A percentile compares a stretch with the other conserved stretches of the same genome.
These are phyloP conservation scores for Saccharomycopsis amapae DNA, from an alignment of 805 yeast genomes.

Conservation along the genomic window DNA sequence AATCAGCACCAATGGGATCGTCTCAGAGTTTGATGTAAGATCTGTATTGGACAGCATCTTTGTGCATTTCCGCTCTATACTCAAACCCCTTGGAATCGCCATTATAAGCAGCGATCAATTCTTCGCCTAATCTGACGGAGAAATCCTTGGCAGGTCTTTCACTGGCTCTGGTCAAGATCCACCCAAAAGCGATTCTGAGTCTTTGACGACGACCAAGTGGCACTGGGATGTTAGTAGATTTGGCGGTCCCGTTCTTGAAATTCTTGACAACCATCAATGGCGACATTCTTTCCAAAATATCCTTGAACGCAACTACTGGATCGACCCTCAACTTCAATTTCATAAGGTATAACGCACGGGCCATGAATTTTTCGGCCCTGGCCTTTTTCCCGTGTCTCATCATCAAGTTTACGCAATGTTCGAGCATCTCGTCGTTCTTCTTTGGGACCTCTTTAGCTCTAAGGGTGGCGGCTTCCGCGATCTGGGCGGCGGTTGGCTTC, in stretches of 20 bases:
- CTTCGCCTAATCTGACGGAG: constrained; percentile 87
- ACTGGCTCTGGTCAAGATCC: constrained; percentile 83
- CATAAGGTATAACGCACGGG: constrained; percentile 73
- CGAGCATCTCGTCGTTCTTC: constrained; percentile 60
- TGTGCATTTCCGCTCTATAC: constrained; percentile 76
- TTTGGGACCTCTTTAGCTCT: constrained; percentile 51
- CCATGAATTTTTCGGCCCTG: constrained; percentile 63
- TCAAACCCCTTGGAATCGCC: constrained; percentile 83
- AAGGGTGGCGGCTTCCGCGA: constrained; percentile 45
- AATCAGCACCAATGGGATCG: neutral
- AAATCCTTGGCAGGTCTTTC: constrained; percentile 75
- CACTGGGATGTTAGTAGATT: constrained; percentile 70
- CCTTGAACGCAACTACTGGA: constrained; percentile 70
- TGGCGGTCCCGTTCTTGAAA: constrained; percentile 79
- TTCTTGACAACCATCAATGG: constrained; percentile 78
- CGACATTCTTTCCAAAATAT: constrained; percentile 71
- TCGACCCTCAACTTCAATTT: constrained; percentile 64
- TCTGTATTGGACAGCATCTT: constrained; percentile 81
- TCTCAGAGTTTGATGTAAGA: constrained; percentile 46
- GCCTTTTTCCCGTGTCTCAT: constrained; percentile 91
- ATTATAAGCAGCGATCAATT: constrained; percentile 64
- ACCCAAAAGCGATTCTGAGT: constrained; percentile 75
- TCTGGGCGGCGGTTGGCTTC: constrained; percentile 60
- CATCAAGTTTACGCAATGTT: constrained; percentile 73
- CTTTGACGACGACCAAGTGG: constrained; percentile 81